Evolutionary conservation across 495 filamentous ascomycete genomes (phyloP), one percentile per base, ranked within the genome.

Genomic region (Daldinia loculata): DNA sequence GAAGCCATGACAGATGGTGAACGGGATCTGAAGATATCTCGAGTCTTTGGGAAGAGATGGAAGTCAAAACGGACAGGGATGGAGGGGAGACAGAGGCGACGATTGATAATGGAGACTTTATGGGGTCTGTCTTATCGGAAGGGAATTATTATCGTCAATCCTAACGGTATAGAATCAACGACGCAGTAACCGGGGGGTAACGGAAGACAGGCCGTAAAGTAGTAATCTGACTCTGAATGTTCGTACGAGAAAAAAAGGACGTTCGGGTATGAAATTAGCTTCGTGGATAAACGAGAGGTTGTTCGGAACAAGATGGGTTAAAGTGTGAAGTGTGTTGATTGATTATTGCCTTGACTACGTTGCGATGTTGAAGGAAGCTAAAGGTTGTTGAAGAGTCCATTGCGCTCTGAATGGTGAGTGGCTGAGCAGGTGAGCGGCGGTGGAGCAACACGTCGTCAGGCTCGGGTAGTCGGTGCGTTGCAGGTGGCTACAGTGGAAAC

Each of bases 1-100:
- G 92, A 86, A 79, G 93, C 91, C 94, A 97, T 97, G 78, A 60
- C 82, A 63, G 61, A 30, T 27, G 3, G 19, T 48, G 9, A 24
- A 48, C 34, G 22, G 14, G 55, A 30, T 50, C 26, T 56, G 43
- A 62, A 56, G 56, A 69, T 71, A 66, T 70, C 64, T 82, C 92
- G 84, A 76, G 76, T 91, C 89, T 92, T 95, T 95, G 74, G 62
- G 82, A 61, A 64, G 53, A 65, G 53, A 57, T 50, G 1, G 15
- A 24, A 59, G 27, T 52, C 41, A 61, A 52, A 68, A 60, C 11
- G 36, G 61, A 51, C 5, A 61, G 27, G 27, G 19, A 27, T 39
- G 17, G 57, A 67, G 56, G 68, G 58, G 63, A 63, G 66, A 58
- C 38, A 56, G 39, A 58, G 57, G 43, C n/a, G 70, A 32, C 52